Conservation (phyloP, 208 protist genomes). For the Lotmaria passim region DNA sequence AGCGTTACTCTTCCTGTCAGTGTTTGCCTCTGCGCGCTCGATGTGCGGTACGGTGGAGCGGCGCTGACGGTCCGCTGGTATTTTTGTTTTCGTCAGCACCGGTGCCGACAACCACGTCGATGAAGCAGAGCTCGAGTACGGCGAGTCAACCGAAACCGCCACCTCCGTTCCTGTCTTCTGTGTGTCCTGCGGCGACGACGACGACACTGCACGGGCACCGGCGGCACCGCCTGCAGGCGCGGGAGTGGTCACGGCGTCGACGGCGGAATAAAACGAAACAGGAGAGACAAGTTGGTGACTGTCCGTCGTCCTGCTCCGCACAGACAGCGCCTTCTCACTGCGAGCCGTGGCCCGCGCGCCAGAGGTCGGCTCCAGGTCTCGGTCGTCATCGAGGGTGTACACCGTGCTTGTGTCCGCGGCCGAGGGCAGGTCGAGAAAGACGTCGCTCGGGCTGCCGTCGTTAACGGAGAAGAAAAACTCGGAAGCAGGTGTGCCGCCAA, state of each 20-base stretch:
- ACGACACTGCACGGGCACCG: no score
- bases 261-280: slow-evolving; percentile 1
- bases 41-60: neutral
- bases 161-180: neutral
- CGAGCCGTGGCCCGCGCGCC: neutral
- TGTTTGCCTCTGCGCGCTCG: neutral
- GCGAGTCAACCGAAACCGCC: neutral
- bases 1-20: no score
- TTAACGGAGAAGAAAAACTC: slow-evolving; percentile 24
- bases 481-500: slow-evolving; percentile 4
- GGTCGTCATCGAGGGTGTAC: neutral
- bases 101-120: slow-evolving; percentile 5
- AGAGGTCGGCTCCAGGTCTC: neutral
- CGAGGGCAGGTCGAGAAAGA: slow-evolving; percentile 23
- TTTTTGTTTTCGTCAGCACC: neutral
- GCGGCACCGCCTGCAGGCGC: neutral
- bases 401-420: slow-evolving; percentile 7
- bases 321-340: no score
- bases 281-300: neutral
- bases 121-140: neutral
- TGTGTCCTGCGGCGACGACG: slow-evolving; percentile 4
- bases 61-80: slow-evolving; percentile 7
- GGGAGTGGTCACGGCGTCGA: neutral
- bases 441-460: neutral
- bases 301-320: neutral